Evolutionary conservation across 2,329 filamentous ascomycete genomes (phyloP).

Genomic region (Aaosphaeria arxii): DNA sequence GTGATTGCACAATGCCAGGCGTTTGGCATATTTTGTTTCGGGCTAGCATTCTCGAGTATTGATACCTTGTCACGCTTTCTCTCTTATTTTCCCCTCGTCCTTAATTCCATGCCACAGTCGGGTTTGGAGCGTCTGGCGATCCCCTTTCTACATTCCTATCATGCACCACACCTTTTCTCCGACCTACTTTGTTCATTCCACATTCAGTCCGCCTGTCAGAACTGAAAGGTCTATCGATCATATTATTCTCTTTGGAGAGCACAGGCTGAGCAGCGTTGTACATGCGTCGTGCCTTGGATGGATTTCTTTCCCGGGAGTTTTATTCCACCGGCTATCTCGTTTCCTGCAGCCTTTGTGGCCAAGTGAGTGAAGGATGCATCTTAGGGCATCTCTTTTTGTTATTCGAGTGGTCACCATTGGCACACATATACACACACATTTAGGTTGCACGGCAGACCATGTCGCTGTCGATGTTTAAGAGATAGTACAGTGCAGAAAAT

Average conservation of each 20-base stretch:
- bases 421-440: neutral
- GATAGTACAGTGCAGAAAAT: neutral
- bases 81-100: neutral
- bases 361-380: neutral
- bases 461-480: neutral
- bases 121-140: neutral
- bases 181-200: neutral
- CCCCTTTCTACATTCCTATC: no score
- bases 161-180: neutral
- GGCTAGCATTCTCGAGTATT: conserved; percentile 19
- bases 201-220: neutral
- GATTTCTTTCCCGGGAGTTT: neutral
- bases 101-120: conserved; percentile 2
- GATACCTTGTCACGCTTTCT: conserved; percentile 22
- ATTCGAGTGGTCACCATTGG: neutral
- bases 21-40: conserved; percentile 12
- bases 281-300: no score
- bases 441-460: neutral
- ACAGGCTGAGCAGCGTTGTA: no score
- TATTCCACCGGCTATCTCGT: neutral
- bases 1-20: conserved; percentile 20
- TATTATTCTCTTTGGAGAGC: no score
- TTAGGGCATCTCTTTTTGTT: neutral
- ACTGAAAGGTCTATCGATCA: no score
- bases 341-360: neutral